Evolutionary conservation across 2,329 filamentous ascomycete genomes (phyloP), one percentile per base, ranked within the genome.

Genomic region (Phyllosticta citrichinensis): DNA sequence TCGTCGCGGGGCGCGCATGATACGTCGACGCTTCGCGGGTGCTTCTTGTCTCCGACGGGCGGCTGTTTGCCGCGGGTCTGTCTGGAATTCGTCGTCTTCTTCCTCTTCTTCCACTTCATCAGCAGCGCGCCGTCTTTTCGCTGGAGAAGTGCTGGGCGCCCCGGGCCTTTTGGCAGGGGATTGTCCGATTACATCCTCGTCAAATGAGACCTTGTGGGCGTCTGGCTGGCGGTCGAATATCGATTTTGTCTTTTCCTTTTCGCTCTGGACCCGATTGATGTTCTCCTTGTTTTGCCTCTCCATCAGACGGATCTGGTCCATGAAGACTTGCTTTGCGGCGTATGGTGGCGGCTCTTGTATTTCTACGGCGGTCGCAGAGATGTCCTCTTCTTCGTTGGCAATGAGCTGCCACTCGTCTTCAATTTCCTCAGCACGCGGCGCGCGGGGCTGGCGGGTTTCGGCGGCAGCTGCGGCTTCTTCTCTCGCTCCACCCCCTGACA

Each of bases 71-170:
- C 64, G 8, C 68, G 66, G 12, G 56, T 75, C 71, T 2, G 68
- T 68, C 50, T 79, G 74, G 62, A 81, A 81, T 1, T 72, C 78
- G 53, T 77, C 75, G 9, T 79, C 76, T 2, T 68, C 66, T 3
- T 73, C 69, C 9, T 71, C 65, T 59, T 72, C 61, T 22, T 22
- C 2, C 22, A 2, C 22, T 22, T 22, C 22, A 22, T 22, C 22
- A n/a, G 63, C 65, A 17, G 65, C 62, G 6, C 65, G 64, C 22
- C 66, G 62, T 58, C 68, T 66, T 66, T 60, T 70, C 52, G 64
- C 64, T 60, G 66, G 50, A 19, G 12, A 20, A 30, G 50, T 66
- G n/a, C 60, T 66, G 1, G 67, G 68, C 6, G 57, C 56, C 66
- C 67, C 2, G 63, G 3, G 30, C 66, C 6, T 68, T 11, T 30